Evolutionary conservation across 2,329 filamentous ascomycete species (phyloP).

Genomic region (Tolypocladium tundrense): DNA sequence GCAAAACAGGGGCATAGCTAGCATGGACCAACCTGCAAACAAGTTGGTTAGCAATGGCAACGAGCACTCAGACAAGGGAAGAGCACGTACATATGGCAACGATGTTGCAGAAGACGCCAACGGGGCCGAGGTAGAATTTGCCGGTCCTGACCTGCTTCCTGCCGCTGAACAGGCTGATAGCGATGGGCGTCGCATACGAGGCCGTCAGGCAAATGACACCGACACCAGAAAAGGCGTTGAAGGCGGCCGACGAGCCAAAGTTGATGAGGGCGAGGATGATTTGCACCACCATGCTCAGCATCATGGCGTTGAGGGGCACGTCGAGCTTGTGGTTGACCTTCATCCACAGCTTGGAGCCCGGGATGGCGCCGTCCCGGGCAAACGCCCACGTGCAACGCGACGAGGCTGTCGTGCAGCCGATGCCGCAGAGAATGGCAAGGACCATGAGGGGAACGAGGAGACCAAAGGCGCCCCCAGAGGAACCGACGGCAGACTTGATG

Average conservation of each 20-base stretch:
- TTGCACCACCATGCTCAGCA: slow-evolving; percentile 57
- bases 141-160: slow-evolving; percentile 48
- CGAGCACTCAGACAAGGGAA: not conserved
- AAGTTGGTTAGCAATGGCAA: not conserved
- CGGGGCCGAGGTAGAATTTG: slow-evolving; percentile 49
- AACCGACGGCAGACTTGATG: slow-evolving; percentile 51
- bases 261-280: slow-evolving; percentile 56
- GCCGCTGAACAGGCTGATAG: slow-evolving; percentile 50
- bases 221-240: slow-evolving; percentile 61
- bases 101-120: slow-evolving; percentile 53
- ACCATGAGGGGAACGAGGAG: slow-evolving; percentile 56
- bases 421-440: slow-evolving; percentile 55
- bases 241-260: slow-evolving; percentile 59
- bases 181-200: slow-evolving; percentile 58
- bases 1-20: slow-evolving; percentile 65
- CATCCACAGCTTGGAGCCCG: slow-evolving; percentile 51
- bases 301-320: slow-evolving; percentile 61
- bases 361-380: slow-evolving; percentile 59
- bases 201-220: slow-evolving; percentile 61
- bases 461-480: slow-evolving; percentile 48
- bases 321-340: slow-evolving; percentile 51
- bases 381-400: slow-evolving; percentile 62
- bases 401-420: slow-evolving; percentile 58
- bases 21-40: slow-evolving; percentile 48
- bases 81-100: slow-evolving; percentile 48